phyloP scores from a whole-genome alignment of 2,329 filamentous ascomycete genomes.

The Fusarium multiceps region DNA sequence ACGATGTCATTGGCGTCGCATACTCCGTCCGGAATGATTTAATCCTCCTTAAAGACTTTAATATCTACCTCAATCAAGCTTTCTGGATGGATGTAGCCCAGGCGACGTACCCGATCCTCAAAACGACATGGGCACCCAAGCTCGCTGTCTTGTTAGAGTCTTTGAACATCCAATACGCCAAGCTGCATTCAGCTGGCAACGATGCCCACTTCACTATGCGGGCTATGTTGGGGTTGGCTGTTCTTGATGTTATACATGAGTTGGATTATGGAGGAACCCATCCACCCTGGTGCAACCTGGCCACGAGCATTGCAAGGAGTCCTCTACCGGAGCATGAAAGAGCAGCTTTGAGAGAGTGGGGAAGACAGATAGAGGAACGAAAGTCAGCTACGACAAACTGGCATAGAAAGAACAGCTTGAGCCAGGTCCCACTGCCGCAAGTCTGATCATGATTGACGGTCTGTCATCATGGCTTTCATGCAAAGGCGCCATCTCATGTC shows the following conservation, averaged over 20 bases:
- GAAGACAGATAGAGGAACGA: neutral
- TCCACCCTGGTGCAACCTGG: slow-evolving; percentile 12
- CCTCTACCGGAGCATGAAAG: neutral
- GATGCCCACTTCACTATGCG: slow-evolving; percentile 50
- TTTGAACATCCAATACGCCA: neutral
- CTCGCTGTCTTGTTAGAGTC: neutral
- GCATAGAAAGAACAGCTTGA: neutral
- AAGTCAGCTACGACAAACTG: neutral
- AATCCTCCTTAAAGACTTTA: neutral
- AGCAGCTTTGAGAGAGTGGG: neutral
- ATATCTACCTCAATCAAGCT: neutral
- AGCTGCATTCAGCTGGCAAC: slow-evolving; percentile 41
- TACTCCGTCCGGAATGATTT: slow-evolving; percentile 9
- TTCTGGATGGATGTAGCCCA: slow-evolving; percentile 11
- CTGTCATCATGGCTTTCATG: neutral
- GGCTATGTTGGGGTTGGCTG: slow-evolving; percentile 54
- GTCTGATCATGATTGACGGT: neutral
- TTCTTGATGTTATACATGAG: slow-evolving; percentile 49
- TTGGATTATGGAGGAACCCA: neutral
- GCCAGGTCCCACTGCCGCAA: neutral
- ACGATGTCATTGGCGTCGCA: neutral
- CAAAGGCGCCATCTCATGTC: neutral
- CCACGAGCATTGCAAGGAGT: slow-evolving; percentile 15
- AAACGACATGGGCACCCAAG: neutral
- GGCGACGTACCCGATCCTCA: slow-evolving; percentile 7